Conservation (phyloP, 306 rosid species). For the Senna siamea region DNA sequence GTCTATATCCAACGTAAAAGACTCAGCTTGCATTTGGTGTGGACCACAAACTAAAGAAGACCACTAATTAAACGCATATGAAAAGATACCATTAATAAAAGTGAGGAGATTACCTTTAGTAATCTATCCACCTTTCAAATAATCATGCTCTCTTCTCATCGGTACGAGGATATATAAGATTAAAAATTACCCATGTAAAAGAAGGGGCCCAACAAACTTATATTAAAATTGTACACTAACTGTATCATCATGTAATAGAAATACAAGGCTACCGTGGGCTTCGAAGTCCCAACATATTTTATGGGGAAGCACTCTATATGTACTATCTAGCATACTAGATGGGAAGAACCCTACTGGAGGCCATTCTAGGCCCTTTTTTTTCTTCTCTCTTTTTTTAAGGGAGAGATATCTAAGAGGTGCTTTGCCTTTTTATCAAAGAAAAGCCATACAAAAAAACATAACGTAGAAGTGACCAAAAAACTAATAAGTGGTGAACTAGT, state of each 20-base stretch:
- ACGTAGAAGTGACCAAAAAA: not conserved
- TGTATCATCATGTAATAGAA: conserved; percentile 10
- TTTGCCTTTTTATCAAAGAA: conserved; percentile 18
- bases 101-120: conserved; percentile 33
- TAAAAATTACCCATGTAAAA: conserved; percentile 30
- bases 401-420: conserved; percentile 9
- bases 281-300: conserved; percentile 28
- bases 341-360: conserved; percentile 24
- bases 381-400: conserved; percentile 12
- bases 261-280: conserved; percentile 26
- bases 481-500: conserved; percentile 33
- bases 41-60: conserved; percentile 43
- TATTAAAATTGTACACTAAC: conserved; percentile 17
- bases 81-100: conserved; percentile 17
- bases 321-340: conserved; percentile 28
- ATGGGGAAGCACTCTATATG: conserved; percentile 7
- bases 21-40: conserved; percentile 3
- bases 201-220: conserved; percentile 41
- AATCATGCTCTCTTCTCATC: conserved; percentile 27
- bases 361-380: conserved; percentile 4
- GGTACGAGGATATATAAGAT: conserved; percentile 6
- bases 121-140: conserved; percentile 41
- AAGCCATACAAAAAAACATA: conserved; percentile 17
- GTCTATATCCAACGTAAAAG: not conserved
- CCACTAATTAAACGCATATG: conserved; percentile 25